Evolutionary conservation across 352 stramenopile genomes (phyloP).

Genomic region (Globisporangium megalacanthum): DNA sequence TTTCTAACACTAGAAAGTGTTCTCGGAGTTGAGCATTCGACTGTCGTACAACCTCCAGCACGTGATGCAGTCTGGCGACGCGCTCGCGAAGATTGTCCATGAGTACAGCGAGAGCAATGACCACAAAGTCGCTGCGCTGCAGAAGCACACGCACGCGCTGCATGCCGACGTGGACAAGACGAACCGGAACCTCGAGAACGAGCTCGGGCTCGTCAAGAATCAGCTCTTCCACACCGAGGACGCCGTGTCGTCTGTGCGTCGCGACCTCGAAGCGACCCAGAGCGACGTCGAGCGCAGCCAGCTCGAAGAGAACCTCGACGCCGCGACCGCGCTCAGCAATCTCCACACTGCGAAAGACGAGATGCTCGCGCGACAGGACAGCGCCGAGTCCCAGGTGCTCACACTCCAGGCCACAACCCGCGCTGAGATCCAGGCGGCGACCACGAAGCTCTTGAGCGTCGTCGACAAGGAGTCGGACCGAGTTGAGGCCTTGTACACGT

Average conservation of each 20-base stretch:
- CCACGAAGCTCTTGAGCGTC: constrained; percentile 51
- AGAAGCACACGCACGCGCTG: constrained; percentile 35
- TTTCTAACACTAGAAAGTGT: too few relatives aligned
- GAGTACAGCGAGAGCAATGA: constrained; percentile 42
- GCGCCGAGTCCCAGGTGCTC: constrained; percentile 58
- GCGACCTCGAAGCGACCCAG: constrained; percentile 57
- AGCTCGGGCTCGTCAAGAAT: constrained; percentile 60
- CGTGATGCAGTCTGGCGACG: constrained; percentile 37
- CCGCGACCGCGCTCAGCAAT: constrained; percentile 30
- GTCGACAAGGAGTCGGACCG: constrained; percentile 80
- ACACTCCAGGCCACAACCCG: constrained; percentile 65
- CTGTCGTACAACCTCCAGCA: constrained; percentile 64
- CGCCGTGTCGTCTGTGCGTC: constrained; percentile 42
- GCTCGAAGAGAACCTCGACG: constrained; percentile 45
- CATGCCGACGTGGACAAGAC: constrained; percentile 45
- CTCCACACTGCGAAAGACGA: constrained; percentile 46
- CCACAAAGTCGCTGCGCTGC: constrained; percentile 25
- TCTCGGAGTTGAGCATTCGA: constrained; percentile 72
- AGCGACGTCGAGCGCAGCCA: constrained; percentile 47
- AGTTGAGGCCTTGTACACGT: constrained; percentile 71
- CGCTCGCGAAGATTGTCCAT: constrained; percentile 38
- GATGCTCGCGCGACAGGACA: constrained; percentile 45
- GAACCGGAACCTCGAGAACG: constrained; percentile 48
- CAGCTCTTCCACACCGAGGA: constrained; percentile 77
- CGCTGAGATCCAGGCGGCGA: constrained; percentile 65